Evolutionary conservation across 495 filamentous ascomycete genomes (phyloP).

Genomic region (Pseudoneurospora amorphoporcata): DNA sequence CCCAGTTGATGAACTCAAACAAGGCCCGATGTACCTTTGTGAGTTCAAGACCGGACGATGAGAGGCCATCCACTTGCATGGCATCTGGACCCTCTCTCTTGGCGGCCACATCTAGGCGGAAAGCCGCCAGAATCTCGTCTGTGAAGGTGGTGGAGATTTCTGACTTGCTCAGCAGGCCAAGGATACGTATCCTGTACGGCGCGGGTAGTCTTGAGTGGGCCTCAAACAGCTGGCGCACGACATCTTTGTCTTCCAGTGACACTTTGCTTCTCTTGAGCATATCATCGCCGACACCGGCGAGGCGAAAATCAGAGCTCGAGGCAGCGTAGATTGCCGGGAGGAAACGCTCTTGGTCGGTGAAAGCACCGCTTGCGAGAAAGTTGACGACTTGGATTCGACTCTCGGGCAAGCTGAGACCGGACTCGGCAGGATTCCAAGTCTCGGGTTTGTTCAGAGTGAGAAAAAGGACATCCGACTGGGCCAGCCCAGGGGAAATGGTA

Average conservation of each 20-base stretch:
- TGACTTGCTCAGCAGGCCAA: slow-evolving; percentile 69
- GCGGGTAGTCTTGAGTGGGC: slow-evolving; percentile 62
- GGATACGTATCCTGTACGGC: slow-evolving; percentile 64
- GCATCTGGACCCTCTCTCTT: slow-evolving; percentile 16
- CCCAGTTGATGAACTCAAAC: slow-evolving; percentile 84
- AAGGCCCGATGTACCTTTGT: slow-evolving; percentile 60
- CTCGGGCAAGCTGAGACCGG: slow-evolving; percentile 56
- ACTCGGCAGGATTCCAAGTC: slow-evolving; percentile 53
- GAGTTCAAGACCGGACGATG: slow-evolving; percentile 17
- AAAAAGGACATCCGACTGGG: slow-evolving; percentile 60
- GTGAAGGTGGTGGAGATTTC: slow-evolving; percentile 52
- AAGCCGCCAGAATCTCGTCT: slow-evolving; percentile 51
- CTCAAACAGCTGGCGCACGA: slow-evolving; percentile 55
- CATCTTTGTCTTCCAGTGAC: slow-evolving; percentile 56
- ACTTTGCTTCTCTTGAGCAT: slow-evolving; percentile 65
- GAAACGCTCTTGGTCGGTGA: slow-evolving; percentile 68
- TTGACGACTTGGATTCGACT: slow-evolving; percentile 55
- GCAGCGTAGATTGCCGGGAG: slow-evolving; percentile 76
- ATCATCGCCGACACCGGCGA: slow-evolving; percentile 74
- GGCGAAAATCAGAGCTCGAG: slow-evolving; percentile 68
- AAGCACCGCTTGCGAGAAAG: slow-evolving; percentile 76
- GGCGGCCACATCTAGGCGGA: slow-evolving; percentile 44
- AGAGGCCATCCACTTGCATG: slow-evolving; percentile 22
- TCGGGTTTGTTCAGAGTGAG: slow-evolving; percentile 57
- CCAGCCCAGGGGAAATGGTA: slow-evolving; percentile 55